A percentile compares a stretch with the other conserved stretches of the same genome.
Evolutionary conservation across 352 stramenopile genomes (phyloP).

Genomic region (Phytophthora sp.): DNA sequence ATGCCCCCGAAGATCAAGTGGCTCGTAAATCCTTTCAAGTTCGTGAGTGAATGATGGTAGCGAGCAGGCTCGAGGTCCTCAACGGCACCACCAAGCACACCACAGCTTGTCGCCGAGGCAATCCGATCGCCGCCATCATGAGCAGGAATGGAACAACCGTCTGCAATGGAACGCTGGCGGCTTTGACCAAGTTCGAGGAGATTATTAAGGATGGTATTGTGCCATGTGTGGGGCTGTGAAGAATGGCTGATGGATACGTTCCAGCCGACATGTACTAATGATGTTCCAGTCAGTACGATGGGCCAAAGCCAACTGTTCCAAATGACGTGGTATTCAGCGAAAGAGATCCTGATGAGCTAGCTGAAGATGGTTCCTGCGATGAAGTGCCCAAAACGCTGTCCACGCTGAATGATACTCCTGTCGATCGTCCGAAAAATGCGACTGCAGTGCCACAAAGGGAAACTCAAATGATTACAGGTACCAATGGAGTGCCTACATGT

Average conservation of each 20-base stretch:
- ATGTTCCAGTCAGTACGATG: not conserved
- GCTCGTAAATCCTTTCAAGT: not conserved
- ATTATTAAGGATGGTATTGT: slow-evolving; percentile 9
- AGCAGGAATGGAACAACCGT: slow-evolving; percentile 6
- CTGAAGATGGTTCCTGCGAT: not conserved
- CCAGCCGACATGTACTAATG: not conserved
- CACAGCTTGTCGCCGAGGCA: not conserved
- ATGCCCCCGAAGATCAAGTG: not conserved
- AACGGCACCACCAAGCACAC: slow-evolving; percentile 11
- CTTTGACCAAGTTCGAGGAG: slow-evolving; percentile 19
- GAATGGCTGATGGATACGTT: not conserved
- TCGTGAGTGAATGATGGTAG: not conserved
- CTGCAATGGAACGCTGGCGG: slow-evolving; percentile 7
- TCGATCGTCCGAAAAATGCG: not conserved
- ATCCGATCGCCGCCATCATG: slow-evolving; percentile 12
- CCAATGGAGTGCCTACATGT: not conserved
- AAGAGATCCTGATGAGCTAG: no score
- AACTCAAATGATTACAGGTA: not conserved
- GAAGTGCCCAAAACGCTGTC: not conserved
- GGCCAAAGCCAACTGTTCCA: no score
- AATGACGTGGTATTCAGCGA: no score
- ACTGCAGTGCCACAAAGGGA: not conserved
- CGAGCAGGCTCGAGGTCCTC: slow-evolving; percentile 1
- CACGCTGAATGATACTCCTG: not conserved
- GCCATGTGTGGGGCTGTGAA: slow-evolving; percentile 6